Evolutionary conservation across 805 yeast species (phyloP).

Genomic region (Helenozyma rhizophorensis): DNA sequence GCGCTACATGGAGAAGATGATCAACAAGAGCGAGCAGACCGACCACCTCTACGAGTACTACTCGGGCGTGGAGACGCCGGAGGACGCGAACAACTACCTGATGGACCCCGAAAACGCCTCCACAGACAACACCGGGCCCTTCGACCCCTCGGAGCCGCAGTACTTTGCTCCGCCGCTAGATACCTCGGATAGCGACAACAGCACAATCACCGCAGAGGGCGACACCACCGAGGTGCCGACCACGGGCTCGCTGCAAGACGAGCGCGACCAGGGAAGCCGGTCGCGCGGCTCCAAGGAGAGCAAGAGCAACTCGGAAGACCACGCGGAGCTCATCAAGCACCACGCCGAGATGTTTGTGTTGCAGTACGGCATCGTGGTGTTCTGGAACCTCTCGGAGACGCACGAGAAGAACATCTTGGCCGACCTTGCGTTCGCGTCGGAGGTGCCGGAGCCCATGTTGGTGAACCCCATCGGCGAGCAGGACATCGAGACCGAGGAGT

Average conservation of each 20-base stretch:
- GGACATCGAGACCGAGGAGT: constrained; percentile 90
- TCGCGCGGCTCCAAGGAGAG: background rate
- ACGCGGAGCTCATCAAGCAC: constrained; percentile 52
- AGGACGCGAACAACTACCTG: constrained; percentile 46
- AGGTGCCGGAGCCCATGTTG: constrained; percentile 44
- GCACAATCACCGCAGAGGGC: constrained; percentile 6
- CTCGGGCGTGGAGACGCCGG: constrained; percentile 69
- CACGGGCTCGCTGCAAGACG: background rate
- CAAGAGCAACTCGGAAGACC: constrained; percentile 6
- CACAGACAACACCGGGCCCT: constrained; percentile 48
- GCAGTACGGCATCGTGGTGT: constrained; percentile 93
- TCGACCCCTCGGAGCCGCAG: constrained; percentile 92
- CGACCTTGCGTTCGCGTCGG: constrained; percentile 72
- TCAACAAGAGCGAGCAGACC: constrained; percentile 75
- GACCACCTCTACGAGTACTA: constrained; percentile 92
- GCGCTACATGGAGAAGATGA: constrained; percentile 65
- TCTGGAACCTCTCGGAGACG: constrained; percentile 91
- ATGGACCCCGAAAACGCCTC: constrained; percentile 43
- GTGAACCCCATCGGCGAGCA: constrained; percentile 77
- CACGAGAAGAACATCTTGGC: constrained; percentile 94
- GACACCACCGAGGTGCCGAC: background rate
- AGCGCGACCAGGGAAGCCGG: background rate
- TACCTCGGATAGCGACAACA: constrained; percentile 14
- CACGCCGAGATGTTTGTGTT: constrained; percentile 85
- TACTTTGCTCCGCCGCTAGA: constrained; percentile 54